Conservation (phyloP, 495 filamentous ascomycete genomes). For the Penicillium steckii region DNA sequence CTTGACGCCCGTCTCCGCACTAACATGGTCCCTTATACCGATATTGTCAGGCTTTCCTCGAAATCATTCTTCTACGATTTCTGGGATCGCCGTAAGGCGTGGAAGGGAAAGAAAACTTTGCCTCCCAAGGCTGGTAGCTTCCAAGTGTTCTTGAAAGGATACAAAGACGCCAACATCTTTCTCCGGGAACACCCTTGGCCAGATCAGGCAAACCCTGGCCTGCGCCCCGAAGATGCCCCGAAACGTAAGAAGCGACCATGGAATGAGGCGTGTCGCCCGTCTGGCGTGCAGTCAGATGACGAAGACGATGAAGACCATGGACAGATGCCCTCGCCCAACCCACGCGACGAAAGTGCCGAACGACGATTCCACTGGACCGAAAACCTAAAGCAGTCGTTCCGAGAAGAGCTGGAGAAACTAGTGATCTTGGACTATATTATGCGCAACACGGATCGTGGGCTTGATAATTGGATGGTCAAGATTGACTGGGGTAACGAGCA, state of each 20-base stretch:
- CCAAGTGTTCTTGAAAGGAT: slow-evolving; percentile 95
- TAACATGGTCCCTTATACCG: slow-evolving; percentile 92
- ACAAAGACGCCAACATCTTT: slow-evolving; percentile 95
- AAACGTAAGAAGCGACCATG: slow-evolving; percentile 75
- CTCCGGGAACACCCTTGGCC: slow-evolving; percentile 95
- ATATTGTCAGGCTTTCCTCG: slow-evolving; percentile 89
- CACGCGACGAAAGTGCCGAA: slow-evolving; percentile 48
- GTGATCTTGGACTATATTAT: slow-evolving; percentile 99
- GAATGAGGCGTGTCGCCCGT: slow-evolving; percentile 83
- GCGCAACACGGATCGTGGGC: slow-evolving; percentile 94
- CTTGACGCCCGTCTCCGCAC: slow-evolving; percentile 88
- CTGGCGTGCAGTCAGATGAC: slow-evolving; percentile 62
- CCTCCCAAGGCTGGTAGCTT: slow-evolving; percentile 94
- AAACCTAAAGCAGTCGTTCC: slow-evolving; percentile 81
- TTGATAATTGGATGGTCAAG: slow-evolving; percentile 99
- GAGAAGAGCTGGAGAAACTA: slow-evolving; percentile 94
- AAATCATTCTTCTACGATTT: slow-evolving; percentile 98
- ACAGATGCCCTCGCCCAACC: slow-evolving; percentile 39
- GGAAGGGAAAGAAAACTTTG: slow-evolving; percentile 81
- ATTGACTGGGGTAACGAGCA: slow-evolving; percentile 81
- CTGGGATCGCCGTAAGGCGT: slow-evolving; percentile 88
- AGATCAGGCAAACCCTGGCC: slow-evolving; percentile 81
- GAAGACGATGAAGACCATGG: slow-evolving; percentile 68
- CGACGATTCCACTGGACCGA: slow-evolving; percentile 84
- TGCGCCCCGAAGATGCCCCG: slow-evolving; percentile 66